These are phyloP conservation scores for Rhizophagus sp. DNA, from an alignment of 192 early-diverging fungal species.

Conservation along the genomic window DNA sequence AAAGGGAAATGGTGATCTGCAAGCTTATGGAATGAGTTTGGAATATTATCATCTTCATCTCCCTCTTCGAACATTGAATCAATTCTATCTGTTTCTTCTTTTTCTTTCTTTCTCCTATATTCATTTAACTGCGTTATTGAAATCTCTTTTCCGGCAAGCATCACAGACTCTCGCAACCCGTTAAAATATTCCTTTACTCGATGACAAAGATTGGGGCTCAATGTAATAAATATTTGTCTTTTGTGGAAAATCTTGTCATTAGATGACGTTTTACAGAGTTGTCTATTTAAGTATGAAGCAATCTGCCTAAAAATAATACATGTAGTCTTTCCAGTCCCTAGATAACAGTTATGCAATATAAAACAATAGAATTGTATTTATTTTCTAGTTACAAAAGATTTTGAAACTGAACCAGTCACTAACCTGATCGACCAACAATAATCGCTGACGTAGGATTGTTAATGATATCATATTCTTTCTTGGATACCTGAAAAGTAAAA, in stretches of 20 bases:
- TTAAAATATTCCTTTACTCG: constrained; percentile 21
- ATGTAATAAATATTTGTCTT: constrained; percentile 31
- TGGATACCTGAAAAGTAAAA: constrained; percentile 27
- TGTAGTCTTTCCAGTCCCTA: constrained; percentile 23
- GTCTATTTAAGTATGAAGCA: background rate
- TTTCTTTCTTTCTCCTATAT: background rate
- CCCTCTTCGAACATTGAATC: constrained; percentile 9
- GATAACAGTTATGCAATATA: background rate
- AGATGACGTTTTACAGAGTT: background rate
- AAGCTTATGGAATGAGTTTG: background rate
- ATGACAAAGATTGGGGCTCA: background rate
- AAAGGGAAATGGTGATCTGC: constrained; percentile 13
- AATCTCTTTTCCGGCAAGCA: background rate
- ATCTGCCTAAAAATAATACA: constrained; percentile 1
- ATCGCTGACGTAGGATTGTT: constrained; percentile 19
- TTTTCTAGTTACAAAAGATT: background rate
- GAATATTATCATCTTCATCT: background rate
- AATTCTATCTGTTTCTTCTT: background rate
- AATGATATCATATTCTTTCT: constrained; percentile 20
- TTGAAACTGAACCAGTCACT: background rate
- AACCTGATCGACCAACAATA: constrained; percentile 27
- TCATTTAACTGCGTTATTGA: background rate
- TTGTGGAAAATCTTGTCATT: background rate
- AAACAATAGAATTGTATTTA: background rate
- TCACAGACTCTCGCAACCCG: background rate